These are phyloP conservation scores for Arabidopsis lyrata DNA, from an alignment of 441 rosid species.

Conservation along the genomic window DNA sequence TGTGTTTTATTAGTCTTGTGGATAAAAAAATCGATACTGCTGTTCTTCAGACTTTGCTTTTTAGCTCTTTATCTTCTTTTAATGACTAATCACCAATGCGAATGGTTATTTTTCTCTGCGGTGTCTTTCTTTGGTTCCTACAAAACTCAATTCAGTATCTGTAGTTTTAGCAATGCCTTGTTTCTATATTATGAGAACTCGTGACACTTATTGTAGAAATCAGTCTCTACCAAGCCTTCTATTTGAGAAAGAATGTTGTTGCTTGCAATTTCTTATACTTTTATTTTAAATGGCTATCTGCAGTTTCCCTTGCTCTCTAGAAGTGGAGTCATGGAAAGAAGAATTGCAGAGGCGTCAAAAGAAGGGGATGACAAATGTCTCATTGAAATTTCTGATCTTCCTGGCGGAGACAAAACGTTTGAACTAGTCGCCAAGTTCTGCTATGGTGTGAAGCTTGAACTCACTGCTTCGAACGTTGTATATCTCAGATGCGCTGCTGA, in stretches of 20 bases:
- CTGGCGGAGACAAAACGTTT: constrained; percentile 90
- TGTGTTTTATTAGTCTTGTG: constrained; percentile 6
- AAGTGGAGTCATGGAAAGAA: constrained; percentile 92
- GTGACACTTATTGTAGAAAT: not conserved
- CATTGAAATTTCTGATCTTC: constrained; percentile 66
- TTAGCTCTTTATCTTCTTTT: not conserved
- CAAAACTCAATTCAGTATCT: not conserved
- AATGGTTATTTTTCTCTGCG: not conserved
- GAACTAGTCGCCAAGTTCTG: constrained; percentile 97
- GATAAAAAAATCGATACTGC: not conserved
- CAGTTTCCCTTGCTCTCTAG: constrained; percentile 97
- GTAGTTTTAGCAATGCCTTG: not conserved
- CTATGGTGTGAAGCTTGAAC: constrained; percentile 93
- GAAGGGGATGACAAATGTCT: constrained; percentile 75
- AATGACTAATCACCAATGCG: not conserved
- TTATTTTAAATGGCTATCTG: constrained; percentile 11
- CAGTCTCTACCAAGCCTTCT: not conserved
- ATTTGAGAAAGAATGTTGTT: not conserved
- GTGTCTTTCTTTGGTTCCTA: not conserved
- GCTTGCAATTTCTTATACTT: constrained; percentile 7
- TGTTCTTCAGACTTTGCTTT: not conserved
- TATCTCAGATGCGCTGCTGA: constrained; percentile 89
- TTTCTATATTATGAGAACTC: not conserved
- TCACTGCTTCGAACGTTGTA: constrained; percentile 86
- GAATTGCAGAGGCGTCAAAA: constrained; percentile 81